Conservation (phyloP, 2,329 filamentous ascomycete species). For the Passalora sequoiae region DNA sequence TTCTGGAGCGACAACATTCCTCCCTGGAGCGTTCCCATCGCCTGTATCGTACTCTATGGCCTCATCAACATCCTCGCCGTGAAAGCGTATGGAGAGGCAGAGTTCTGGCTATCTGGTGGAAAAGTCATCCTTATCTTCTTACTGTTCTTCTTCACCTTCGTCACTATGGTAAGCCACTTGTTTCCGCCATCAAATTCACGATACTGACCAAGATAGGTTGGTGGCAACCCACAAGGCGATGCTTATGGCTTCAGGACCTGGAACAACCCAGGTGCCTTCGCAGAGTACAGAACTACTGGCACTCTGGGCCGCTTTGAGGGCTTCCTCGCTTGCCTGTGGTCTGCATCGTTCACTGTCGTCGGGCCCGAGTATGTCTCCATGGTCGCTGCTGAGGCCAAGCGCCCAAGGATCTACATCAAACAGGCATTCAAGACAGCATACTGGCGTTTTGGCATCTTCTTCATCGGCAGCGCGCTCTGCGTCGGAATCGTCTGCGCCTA, state of each 20-base stretch:
- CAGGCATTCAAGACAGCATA: constrained; percentile 48
- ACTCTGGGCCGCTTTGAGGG: constrained; percentile 34
- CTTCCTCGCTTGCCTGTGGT: constrained; percentile 34
- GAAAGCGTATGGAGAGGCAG: constrained; percentile 42
- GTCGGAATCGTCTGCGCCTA: constrained; percentile 41
- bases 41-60: constrained; percentile 33
- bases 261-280: constrained; percentile 34
- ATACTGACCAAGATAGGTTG: constrained; percentile 12
- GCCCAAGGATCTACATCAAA: constrained; percentile 44
- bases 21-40: constrained; percentile 38
- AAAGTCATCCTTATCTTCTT: constrained; percentile 33
- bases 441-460: constrained; percentile 46
- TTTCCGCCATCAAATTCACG: background rate
- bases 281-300: constrained; percentile 27
- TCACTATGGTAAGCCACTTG: constrained; percentile 24
- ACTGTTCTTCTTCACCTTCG: constrained; percentile 31
- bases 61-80: constrained; percentile 42
- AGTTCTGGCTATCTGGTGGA: constrained; percentile 51
- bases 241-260: constrained; percentile 42
- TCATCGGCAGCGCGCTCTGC: constrained; percentile 44
- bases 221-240: constrained; percentile 33
- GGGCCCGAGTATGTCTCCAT: constrained; percentile 48
- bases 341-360: constrained; percentile 36
- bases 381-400: constrained; percentile 46
- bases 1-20: constrained; percentile 44